These are phyloP conservation scores for Rhododendron vialii DNA, from an alignment of 148 eudicot species.

Conservation along the genomic window DNA sequence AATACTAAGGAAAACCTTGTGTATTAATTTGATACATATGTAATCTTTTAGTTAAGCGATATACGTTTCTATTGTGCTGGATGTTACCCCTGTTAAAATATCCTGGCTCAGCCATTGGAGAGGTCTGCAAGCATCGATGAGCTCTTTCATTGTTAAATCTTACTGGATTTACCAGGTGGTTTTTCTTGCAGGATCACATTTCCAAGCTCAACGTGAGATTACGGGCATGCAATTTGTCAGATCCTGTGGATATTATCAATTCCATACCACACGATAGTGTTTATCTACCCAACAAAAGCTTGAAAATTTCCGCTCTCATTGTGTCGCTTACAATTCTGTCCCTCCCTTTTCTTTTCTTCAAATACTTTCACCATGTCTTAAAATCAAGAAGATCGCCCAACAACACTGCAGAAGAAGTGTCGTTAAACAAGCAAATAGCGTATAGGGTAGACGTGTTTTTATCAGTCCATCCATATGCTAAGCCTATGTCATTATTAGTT, in stretches of 20 bases:
- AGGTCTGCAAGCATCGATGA: neutral
- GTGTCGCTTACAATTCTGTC: constrained; percentile 32
- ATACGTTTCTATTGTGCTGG: neutral
- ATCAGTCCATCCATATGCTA: constrained; percentile 52
- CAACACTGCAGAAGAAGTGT: constrained; percentile 31
- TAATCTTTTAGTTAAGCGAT: neutral
- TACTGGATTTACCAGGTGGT: neutral
- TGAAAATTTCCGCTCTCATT: constrained; percentile 33
- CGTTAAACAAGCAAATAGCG: constrained; percentile 47
- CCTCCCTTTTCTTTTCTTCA: constrained; percentile 39
- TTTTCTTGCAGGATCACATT: constrained; percentile 32
- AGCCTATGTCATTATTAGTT: constrained; percentile 50
- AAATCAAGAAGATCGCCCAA: constrained; percentile 32
- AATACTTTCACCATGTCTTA: constrained; percentile 41
- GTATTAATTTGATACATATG: neutral
- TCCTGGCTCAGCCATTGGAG: neutral
- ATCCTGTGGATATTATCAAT: constrained; percentile 15
- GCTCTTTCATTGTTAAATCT: neutral
- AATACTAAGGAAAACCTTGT: too few species aligned
- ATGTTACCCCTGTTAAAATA: neutral
- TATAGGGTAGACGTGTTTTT: constrained; percentile 44
- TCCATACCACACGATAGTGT: constrained; percentile 9
- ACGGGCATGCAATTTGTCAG: constrained; percentile 28
- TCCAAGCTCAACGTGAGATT: constrained; percentile 29
- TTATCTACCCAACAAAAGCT: constrained; percentile 18